Evolutionary conservation across 441 rosid species (phyloP).

Genomic region (Adansonia rubrostipa): DNA sequence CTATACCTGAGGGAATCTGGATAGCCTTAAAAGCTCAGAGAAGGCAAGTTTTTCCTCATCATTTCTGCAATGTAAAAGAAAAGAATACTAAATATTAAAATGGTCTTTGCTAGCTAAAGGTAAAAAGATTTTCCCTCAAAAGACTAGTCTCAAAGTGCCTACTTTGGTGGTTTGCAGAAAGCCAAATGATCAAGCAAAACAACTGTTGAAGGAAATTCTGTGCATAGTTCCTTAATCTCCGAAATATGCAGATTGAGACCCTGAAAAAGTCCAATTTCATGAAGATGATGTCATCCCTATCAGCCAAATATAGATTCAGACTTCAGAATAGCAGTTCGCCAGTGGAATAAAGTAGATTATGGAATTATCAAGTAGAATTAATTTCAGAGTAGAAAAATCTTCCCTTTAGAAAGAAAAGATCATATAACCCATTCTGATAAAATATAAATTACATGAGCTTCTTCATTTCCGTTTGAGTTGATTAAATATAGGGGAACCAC

Average conservation of each 20-base stretch:
- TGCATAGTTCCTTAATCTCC: constrained; percentile 82
- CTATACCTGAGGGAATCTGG: constrained; percentile 79
- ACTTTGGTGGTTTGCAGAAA: constrained; percentile 86
- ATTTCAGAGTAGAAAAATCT: not conserved
- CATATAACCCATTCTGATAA: not conserved
- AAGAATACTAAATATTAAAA: constrained; percentile 14
- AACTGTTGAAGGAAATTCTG: constrained; percentile 71
- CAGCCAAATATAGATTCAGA: not conserved
- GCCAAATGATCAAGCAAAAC: constrained; percentile 85
- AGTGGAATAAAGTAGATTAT: constrained; percentile 6
- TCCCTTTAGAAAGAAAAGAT: constrained; percentile 13
- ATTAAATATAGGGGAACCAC: not conserved
- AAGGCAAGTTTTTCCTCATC: constrained; percentile 62
- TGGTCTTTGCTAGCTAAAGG: not conserved
- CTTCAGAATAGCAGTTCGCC: not conserved
- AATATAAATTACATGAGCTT: not conserved
- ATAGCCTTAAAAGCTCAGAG: constrained; percentile 71
- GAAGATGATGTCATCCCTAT: constrained; percentile 15
- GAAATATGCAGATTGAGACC: constrained; percentile 76
- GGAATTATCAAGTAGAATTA: not conserved
- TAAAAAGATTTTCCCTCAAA: constrained; percentile 14
- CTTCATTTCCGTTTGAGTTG: constrained; percentile 10
- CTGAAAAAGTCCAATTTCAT: constrained; percentile 46
- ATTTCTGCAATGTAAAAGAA: constrained; percentile 51
- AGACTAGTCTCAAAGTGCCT: constrained; percentile 32